Percentiles rank a stretch among this genome's conserved stretches.
Conservation (phyloP, 1,284 basidiomycete genomes). For the Hemileia vastatrix region DNA sequence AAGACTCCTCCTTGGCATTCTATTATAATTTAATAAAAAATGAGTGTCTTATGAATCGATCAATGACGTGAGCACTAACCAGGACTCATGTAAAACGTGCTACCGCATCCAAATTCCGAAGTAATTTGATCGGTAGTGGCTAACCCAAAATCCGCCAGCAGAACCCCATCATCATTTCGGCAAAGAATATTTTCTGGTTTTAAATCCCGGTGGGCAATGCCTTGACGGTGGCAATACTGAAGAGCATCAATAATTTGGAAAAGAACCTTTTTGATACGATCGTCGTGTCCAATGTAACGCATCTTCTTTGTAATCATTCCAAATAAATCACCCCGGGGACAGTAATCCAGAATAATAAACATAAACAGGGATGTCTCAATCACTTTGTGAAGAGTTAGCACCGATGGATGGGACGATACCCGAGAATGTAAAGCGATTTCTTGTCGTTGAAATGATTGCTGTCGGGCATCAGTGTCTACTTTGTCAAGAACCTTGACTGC, state of each 20-base stretch:
- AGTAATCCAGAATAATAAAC: slow-evolving; percentile 58
- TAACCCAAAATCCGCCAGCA: slow-evolving; percentile 91
- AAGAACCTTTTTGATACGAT: slow-evolving; percentile 71
- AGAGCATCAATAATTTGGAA: slow-evolving; percentile 86
- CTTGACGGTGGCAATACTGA: slow-evolving; percentile 60
- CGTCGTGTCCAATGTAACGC: slow-evolving; percentile 65
- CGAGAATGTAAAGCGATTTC: slow-evolving; percentile 57
- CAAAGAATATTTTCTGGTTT: slow-evolving; percentile 97
- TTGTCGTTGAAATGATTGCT: slow-evolving; percentile 63
- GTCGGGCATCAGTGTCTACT: slow-evolving; percentile 57
- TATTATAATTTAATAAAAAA: slow-evolving; percentile 39
- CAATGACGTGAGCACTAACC: slow-evolving; percentile 59
- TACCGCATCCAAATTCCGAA: slow-evolving; percentile 87
- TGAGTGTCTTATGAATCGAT: too few relatives aligned
- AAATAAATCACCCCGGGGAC: slow-evolving; percentile 83
- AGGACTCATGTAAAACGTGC: slow-evolving; percentile 92
- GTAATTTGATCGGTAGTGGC: slow-evolving; percentile 80
- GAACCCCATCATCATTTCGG: slow-evolving; percentile 61
- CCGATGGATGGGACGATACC: slow-evolving; percentile 62
- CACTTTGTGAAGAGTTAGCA: slow-evolving; percentile 80
- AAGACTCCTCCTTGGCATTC: slow-evolving; percentile 85
- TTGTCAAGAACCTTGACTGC: slow-evolving; percentile 79
- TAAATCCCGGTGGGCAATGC: slow-evolving; percentile 89
- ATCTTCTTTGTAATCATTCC: slow-evolving; percentile 56
- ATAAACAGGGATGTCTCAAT: slow-evolving; percentile 57